Evolutionary conservation across 106 monocot genomes (phyloP).

Genomic region (Dactylorhiza incarnata): DNA sequence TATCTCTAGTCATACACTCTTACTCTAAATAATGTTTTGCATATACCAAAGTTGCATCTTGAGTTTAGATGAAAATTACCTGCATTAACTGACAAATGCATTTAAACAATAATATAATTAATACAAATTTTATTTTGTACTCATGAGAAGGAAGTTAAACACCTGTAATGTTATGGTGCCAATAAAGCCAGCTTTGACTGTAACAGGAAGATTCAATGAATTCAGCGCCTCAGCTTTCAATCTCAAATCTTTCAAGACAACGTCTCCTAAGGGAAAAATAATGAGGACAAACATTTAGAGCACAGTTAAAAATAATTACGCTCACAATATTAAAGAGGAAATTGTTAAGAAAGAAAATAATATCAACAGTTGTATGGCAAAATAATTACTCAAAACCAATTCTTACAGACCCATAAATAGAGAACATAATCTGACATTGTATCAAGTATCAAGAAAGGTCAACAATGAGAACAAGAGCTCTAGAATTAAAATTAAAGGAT

Average conservation of each 20-base stretch:
- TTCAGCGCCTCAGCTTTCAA: conserved; percentile 95
- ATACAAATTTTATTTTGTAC: neutral
- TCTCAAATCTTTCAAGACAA: conserved; percentile 87
- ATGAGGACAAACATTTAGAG: neutral
- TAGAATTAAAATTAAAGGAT: neutral
- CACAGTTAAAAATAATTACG: neutral
- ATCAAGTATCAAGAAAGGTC: neutral
- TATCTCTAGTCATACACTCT: no score
- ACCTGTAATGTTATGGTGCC: conserved; percentile 94
- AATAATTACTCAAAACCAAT: neutral
- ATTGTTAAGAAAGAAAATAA: neutral
- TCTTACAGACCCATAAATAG: conserved; percentile 1
- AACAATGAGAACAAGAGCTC: neutral
- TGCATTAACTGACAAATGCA: neutral
- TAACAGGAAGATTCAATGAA: conserved; percentile 86
- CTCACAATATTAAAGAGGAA: neutral
- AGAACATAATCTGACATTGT: neutral
- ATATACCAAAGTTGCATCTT: no score
- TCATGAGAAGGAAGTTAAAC: neutral
- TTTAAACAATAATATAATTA: neutral
- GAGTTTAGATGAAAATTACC: no score
- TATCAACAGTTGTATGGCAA: neutral
- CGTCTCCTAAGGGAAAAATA: conserved; percentile 53
- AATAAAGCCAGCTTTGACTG: conserved; percentile 90
- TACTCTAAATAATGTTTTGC: no score